These are phyloP conservation scores for Neurospora sp. DNA, from an alignment of 495 filamentous ascomycete species.

Conservation along the genomic window DNA sequence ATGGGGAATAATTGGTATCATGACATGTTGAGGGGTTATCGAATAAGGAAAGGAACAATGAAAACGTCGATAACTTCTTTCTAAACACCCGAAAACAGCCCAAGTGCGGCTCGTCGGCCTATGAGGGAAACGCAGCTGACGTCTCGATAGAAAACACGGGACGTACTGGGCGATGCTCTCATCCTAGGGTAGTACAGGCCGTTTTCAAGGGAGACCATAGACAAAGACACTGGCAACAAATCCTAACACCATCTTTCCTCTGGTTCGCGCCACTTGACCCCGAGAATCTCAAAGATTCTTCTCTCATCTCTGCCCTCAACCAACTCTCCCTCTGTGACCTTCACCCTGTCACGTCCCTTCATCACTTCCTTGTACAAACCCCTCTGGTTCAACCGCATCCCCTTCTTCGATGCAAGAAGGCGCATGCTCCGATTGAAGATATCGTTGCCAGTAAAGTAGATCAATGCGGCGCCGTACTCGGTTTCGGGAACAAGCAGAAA, in stretches of 20 bases:
- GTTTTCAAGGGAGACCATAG: neutral
- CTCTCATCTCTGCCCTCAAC: conserved; percentile 71
- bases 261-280: conserved; percentile 80
- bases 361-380: conserved; percentile 72
- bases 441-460: conserved; percentile 96
- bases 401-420: conserved; percentile 71
- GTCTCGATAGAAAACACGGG: neutral
- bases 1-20: neutral
- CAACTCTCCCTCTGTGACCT: conserved; percentile 62
- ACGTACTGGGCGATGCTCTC: neutral
- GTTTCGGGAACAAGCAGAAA: conserved; percentile 74
- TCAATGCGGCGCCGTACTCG: conserved; percentile 77
- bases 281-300: conserved; percentile 76
- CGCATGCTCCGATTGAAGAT: conserved; percentile 91
- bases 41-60: neutral
- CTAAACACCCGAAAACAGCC: neutral
- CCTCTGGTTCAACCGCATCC: conserved; percentile 77
- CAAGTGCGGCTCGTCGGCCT: neutral
- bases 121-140: neutral
- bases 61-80: neutral
- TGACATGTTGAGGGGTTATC: neutral
- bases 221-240: neutral
- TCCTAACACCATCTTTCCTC: conserved; percentile 60
- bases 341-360: conserved; percentile 46
- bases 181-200: neutral